Conservation (phyloP, 495 filamentous ascomycete species). For the Bombardia bombarda region DNA sequence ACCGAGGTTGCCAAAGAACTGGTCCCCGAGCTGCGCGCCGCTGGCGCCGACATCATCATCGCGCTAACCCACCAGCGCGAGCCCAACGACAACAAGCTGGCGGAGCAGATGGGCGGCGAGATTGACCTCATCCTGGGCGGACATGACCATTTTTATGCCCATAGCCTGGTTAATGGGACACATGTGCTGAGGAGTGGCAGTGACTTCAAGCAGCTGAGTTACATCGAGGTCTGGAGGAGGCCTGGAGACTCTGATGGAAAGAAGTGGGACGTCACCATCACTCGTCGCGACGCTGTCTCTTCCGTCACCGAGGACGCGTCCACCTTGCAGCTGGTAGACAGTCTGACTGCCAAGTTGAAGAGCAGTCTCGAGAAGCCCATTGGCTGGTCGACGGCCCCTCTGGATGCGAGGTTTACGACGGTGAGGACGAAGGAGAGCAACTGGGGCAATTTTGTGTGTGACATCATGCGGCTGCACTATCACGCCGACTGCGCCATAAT, state of each 20-base stretch:
- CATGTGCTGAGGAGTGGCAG: constrained; percentile 77
- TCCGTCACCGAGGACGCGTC: constrained; percentile 54
- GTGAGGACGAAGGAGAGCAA: constrained; percentile 73
- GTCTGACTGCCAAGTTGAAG: constrained; percentile 61
- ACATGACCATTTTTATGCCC: constrained; percentile 83
- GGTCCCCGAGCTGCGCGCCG: constrained; percentile 57
- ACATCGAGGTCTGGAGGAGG: constrained; percentile 64
- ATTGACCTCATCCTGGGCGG: constrained; percentile 84
- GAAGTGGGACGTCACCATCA: constrained; percentile 71
- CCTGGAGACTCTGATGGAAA: constrained; percentile 12
- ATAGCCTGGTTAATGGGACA: constrained; percentile 63
- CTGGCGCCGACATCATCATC: constrained; percentile 75
- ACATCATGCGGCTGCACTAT: constrained; percentile 82
- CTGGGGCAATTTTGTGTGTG: constrained; percentile 81
- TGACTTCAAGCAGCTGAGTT: constrained; percentile 87
- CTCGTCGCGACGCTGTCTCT: constrained; percentile 60
- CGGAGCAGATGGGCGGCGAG: constrained; percentile 55
- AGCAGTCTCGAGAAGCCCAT: constrained; percentile 74
- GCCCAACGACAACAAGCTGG: constrained; percentile 78
- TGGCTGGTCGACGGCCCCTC: constrained; percentile 68
- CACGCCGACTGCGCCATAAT: constrained; percentile 72
- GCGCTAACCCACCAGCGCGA: constrained; percentile 80
- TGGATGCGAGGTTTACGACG: constrained; percentile 81
- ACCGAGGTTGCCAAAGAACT: constrained; percentile 61
- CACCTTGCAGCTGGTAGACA: constrained; percentile 51